Percentiles rank a stretch among this genome's conserved stretches.
phyloP scores from a whole-genome alignment of 225 moss, liverwort and hornwort genomes.

The Asterella californica region DNA sequence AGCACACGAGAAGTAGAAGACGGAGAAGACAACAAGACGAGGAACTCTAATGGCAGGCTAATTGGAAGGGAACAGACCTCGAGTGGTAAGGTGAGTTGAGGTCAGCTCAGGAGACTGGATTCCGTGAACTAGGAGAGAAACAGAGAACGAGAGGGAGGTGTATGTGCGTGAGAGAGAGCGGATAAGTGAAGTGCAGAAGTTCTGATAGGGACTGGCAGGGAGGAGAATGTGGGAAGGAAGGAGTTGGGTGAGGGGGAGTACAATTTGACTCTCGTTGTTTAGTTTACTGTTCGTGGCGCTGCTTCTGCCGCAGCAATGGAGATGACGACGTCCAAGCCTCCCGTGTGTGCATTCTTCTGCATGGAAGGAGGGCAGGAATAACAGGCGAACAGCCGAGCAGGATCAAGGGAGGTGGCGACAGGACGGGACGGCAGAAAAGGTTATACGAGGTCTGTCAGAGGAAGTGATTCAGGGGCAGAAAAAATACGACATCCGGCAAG shows the following conservation, averaged over 20 bases:
- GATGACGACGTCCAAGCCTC: not conserved
- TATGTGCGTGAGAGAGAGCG: not conserved
- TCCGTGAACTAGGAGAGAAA: too few relatives aligned
- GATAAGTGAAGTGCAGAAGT: not conserved
- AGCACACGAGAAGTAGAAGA: not conserved
- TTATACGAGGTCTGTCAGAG: too few relatives aligned
- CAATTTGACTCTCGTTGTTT: not conserved
- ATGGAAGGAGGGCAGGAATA: not conserved
- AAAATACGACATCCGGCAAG: not conserved
- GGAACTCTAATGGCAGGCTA: not conserved
- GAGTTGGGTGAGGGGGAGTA: not conserved
- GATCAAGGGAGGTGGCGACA: not conserved
- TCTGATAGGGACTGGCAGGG: not conserved
- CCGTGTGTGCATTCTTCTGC: not conserved
- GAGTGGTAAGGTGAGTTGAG: not conserved
- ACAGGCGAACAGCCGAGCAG: not conserved
- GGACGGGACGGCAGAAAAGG: not conserved
- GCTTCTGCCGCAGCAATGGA: not conserved
- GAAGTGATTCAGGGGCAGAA: not conserved
- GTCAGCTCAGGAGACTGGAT: not conserved
- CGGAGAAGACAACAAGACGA: not conserved
- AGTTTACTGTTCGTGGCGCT: not conserved
- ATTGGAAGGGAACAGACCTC: not conserved
- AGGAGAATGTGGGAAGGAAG: conserved; percentile 9
- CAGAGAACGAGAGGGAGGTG: not conserved